Evolutionary conservation across 768 basidiomycete species (phyloP).

Genomic region (Lentinula detonsa): DNA sequence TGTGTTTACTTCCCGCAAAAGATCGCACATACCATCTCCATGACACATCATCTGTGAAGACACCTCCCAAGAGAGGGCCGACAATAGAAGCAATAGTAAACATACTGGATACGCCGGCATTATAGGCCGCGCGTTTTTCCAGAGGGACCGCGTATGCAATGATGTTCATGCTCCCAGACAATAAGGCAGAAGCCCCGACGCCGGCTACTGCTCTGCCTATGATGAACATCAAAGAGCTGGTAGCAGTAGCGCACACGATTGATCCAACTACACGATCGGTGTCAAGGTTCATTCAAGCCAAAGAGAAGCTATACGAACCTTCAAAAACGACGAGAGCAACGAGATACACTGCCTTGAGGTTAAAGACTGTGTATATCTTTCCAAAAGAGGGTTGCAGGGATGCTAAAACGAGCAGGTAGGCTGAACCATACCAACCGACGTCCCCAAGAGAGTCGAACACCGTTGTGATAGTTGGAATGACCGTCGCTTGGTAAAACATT

Average conservation of each 20-base stretch:
- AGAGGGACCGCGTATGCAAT: conserved; percentile 10
- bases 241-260: conserved; percentile 29
- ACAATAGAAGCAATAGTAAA: conserved; percentile 11
- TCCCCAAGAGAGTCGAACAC: conserved; percentile 3
- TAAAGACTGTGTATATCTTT: conserved; percentile 5
- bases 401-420: conserved; percentile 8
- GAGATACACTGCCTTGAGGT: conserved; percentile 11
- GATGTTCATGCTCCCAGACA: not conserved
- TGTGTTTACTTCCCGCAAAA: too few species aligned
- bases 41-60: conserved; percentile 17
- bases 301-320: conserved; percentile 16
- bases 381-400: conserved; percentile 20
- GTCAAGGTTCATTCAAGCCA: conserved; percentile 15
- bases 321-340: conserved; percentile 18
- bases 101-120: conserved; percentile 32
- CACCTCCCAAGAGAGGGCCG: conserved; percentile 22
- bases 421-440: conserved; percentile 1
- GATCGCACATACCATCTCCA: conserved; percentile 3
- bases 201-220: conserved; percentile 38
- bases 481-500: not conserved
- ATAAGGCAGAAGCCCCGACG: conserved; percentile 32
- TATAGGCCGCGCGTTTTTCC: conserved; percentile 18
- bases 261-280: conserved; percentile 36
- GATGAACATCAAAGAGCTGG: conserved; percentile 20
- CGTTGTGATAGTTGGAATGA: conserved; percentile 3